Evolutionary conservation across 2,329 filamentous ascomycete species (phyloP), one percentile per base, ranked within the genome.

Genomic region (Pestalotiopsis sp.): DNA sequence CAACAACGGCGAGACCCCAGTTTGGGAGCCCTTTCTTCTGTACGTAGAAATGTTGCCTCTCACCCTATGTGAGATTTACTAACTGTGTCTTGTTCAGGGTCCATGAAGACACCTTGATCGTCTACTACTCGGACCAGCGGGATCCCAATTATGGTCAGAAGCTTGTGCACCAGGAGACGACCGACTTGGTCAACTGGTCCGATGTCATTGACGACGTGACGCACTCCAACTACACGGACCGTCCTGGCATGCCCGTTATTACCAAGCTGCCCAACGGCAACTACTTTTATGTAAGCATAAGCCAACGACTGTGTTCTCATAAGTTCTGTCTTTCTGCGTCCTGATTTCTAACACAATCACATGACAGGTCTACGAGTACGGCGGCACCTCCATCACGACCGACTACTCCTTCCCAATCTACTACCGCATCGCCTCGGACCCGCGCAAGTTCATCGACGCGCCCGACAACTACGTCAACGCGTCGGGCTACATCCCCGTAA

Each of bases 121-220:
- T 86, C 73, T 93, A 92, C 82, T 93, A 93, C 81, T 90, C 90
- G 1, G 91, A 93, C 77, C 91, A 93, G 76, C 86, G 91, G 45
- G 90, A 90, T 70, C 84, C 89, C 71, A 81, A 81, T 1, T 83
- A 93, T 74, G 91, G 91, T 20, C 91, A 93, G 78, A 92, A 92
- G 75, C 83, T 93, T 52, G 84, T 88, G 2, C 90, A 93, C 77
- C 90, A 92, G 77, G 82, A 83, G 17, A 85, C 87, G 2, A 82
- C 79, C 1, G 88, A 93, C 74, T 82, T 92, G 23, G 78, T 81
- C 68, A 86, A 77, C 17, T 93, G 91, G 91, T 84, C 84, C 20
- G 75, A 83, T 0, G 81, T 87, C 3, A 84, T 91, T 64, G 83
- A 90, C 69, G 90, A 93, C 74, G 90, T 91, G 52, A 81, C 86